A percentile compares a stretch with the other conserved stretches of the same genome.
phyloP scores from a whole-genome alignment of 495 filamentous ascomycete species.

The Xylaria cubensis region DNA sequence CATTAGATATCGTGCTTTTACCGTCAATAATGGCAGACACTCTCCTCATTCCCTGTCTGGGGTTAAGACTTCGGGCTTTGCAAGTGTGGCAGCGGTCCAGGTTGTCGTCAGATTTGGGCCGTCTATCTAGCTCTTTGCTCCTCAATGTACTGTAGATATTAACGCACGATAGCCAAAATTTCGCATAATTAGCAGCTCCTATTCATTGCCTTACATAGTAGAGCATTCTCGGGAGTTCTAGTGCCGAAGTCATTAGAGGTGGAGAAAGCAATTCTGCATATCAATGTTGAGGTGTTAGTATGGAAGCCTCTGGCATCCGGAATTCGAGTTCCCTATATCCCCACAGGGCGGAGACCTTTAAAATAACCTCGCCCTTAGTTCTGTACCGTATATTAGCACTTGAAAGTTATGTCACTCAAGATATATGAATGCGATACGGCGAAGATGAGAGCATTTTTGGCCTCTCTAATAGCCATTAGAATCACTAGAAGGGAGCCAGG shows the following conservation, averaged over 20 bases:
- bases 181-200: background rate
- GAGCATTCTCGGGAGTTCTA: background rate
- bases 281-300: no score
- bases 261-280: background rate
- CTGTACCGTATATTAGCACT: no score
- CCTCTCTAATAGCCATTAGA: no score
- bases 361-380: no score
- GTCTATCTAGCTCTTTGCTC: background rate
- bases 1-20: background rate
- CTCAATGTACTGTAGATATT: background rate
- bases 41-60: background rate
- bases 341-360: no score
- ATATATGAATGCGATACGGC: no score
- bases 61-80: background rate
- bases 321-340: no score
- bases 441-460: no score
- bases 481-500: no score
- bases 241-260: background rate
- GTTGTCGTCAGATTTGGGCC: background rate
- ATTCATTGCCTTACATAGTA: background rate
- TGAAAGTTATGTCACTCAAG: no score
- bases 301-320: no score
- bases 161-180: background rate
- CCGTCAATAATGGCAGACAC: background rate
- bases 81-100: background rate